These are phyloP conservation scores for Scutellaria minor DNA, from an alignment of 257 asterid species.

Conservation along the genomic window DNA sequence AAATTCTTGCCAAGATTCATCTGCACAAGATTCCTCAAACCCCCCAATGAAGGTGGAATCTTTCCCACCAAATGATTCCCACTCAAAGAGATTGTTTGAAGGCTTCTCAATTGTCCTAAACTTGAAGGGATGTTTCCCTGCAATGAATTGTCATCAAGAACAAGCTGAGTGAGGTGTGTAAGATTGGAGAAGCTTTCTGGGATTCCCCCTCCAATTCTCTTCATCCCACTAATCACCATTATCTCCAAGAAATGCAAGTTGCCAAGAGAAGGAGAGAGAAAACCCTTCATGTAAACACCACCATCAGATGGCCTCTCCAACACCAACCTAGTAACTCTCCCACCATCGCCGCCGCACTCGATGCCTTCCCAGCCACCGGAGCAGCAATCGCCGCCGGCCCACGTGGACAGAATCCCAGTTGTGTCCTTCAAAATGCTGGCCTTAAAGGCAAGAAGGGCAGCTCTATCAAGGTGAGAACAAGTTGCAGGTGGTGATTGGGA, in stretches of 20 bases:
- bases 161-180: slow-evolving; percentile 59
- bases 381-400: slow-evolving; percentile 81
- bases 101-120: slow-evolving; percentile 51
- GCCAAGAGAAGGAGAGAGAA: slow-evolving; percentile 65
- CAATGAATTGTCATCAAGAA: slow-evolving; percentile 77
- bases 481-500: slow-evolving; percentile 34
- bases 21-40: slow-evolving; percentile 56
- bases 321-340: slow-evolving; percentile 61
- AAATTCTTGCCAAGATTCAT: slow-evolving; percentile 58
- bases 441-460: slow-evolving; percentile 81
- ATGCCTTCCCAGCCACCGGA: slow-evolving; percentile 97
- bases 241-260: slow-evolving; percentile 61
- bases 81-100: slow-evolving; percentile 61
- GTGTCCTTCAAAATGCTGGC: slow-evolving; percentile 68
- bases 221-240: slow-evolving; percentile 82
- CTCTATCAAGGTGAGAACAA: slow-evolving; percentile 66
- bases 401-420: slow-evolving; percentile 69
- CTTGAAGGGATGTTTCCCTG: slow-evolving; percentile 65
- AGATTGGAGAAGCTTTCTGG: slow-evolving; percentile 68
- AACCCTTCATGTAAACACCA: slow-evolving; percentile 70
- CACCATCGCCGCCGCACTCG: slow-evolving; percentile 64
- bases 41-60: slow-evolving; percentile 68
- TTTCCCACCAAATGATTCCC: slow-evolving; percentile 68
- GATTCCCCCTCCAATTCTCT: slow-evolving; percentile 53
- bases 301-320: slow-evolving; percentile 58